Evolutionary conservation across 2,329 filamentous ascomycete species (phyloP).

Genomic region (Nigrospora oryzae): DNA sequence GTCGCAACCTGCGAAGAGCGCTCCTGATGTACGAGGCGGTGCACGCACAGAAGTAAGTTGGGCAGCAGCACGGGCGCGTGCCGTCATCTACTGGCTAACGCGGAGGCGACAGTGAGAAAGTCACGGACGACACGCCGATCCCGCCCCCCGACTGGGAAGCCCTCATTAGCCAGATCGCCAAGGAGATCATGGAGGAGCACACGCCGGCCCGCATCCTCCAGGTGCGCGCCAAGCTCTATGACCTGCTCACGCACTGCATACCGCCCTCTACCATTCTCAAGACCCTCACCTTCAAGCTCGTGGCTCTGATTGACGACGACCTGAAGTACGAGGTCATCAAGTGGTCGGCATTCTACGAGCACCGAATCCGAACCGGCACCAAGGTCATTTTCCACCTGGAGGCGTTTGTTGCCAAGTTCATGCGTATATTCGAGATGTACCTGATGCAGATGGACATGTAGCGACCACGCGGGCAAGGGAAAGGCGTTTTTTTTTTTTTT

Average conservation of each 20-base stretch:
- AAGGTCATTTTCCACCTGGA: slow-evolving; percentile 98
- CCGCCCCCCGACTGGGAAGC: slow-evolving; percentile 97
- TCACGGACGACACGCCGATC: slow-evolving; percentile 79
- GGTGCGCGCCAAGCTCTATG: slow-evolving; percentile 91
- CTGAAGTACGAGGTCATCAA: slow-evolving; percentile 88
- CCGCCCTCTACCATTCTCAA: slow-evolving; percentile 90
- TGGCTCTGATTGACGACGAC: slow-evolving; percentile 77
- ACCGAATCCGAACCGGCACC: slow-evolving; percentile 80
- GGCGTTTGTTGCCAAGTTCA: slow-evolving; percentile 97
- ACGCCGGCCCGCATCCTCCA: slow-evolving; percentile 82
- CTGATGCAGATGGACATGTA: slow-evolving; percentile 76
- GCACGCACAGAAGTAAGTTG: slow-evolving; percentile 84
- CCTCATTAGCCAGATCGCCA: slow-evolving; percentile 79
- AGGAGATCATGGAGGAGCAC: slow-evolving; percentile 87
- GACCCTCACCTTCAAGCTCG: slow-evolving; percentile 87
- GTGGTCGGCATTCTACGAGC: slow-evolving; percentile 97
- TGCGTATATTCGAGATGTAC: slow-evolving; percentile 90
- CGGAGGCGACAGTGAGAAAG: slow-evolving; percentile 62
- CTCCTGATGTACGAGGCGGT: slow-evolving; percentile 96
- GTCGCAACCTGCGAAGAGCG: slow-evolving; percentile 80
- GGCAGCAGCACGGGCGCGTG: slow-evolving; percentile 1
- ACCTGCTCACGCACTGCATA: slow-evolving; percentile 94
- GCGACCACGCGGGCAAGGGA: not conserved
- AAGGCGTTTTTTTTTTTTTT: no score
- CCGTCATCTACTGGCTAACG: slow-evolving; percentile 18